Evolutionary conservation across 208 protist species (phyloP), one percentile per base, ranked within the genome.

Genomic region (Trypanosoma cruzi): DNA sequence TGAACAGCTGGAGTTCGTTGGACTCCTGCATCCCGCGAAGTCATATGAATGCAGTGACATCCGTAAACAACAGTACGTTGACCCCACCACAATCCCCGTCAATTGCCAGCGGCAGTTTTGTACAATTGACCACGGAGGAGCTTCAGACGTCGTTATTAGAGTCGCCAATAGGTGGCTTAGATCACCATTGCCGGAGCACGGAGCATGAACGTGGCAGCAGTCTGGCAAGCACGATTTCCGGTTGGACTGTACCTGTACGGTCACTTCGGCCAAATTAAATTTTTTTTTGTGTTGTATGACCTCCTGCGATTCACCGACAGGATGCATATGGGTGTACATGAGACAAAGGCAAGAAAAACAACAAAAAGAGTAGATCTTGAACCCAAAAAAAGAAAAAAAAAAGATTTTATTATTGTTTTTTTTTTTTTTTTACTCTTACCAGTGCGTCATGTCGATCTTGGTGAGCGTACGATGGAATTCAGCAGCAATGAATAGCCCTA

Each of bases 81-180:
- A 70, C 63, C 37, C 24, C 31, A 5, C 28, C 63, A 22, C 36
- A 18, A 28, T 40, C 66, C 8, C 34, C 53, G 22, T 71, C 62
- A 8, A 31, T 53, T 14, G 60, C 52, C 24, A 50, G 49, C 40
- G 60, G 62, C 18, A 81, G 71, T 49, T 81, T 77, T 61, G 52
- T 74, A 8, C 71, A 69, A 18, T 37, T 81, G 28, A 71, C 66
- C 7, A 53, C 52, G 31, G 76, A 81, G 55, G 76, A 81, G 16
- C 7, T 77, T 20, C 70, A 64, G 29, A 16, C 24, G 28, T 46
- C 50, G 40, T 50, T 18, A 5, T n/a, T 32, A 4, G 65, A 63
- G 24, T 34, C 0, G 3, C 18, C n/a, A 22, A 7, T 20, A 7
- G 42, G 52, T 26, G 34, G 61, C 48, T 4, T 31, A 2, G n/a